A percentile compares a stretch with the other conserved stretches of the same genome.
Conservation (phyloP, 2,329 filamentous ascomycete genomes). For the Aspergillus fumigatus region DNA sequence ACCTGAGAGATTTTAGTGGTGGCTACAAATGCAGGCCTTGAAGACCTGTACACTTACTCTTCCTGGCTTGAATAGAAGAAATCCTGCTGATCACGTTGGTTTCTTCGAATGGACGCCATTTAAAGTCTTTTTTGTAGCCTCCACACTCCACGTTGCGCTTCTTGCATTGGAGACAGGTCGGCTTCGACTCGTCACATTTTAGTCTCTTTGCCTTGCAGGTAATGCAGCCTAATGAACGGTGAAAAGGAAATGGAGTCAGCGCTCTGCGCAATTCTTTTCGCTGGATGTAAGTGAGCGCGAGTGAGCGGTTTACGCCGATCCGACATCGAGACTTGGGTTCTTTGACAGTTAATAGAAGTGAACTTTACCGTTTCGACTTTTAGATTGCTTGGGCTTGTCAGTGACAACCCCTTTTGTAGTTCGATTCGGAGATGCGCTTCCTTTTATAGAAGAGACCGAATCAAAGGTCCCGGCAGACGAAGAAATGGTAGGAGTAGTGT, state of each 20-base stretch:
- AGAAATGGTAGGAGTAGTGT: conserved; percentile 25
- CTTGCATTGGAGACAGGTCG: conserved; percentile 62
- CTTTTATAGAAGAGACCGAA: conserved; percentile 23
- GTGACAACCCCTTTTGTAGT: conserved; percentile 6
- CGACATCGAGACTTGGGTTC: conserved; percentile 1
- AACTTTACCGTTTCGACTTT: conserved; percentile 67
- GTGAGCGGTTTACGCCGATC: neutral
- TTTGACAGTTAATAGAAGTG: conserved; percentile 6
- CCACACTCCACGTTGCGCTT: conserved; percentile 62
- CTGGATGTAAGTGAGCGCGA: neutral
- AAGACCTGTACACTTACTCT: conserved; percentile 32
- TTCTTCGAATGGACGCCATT: conserved; percentile 68
- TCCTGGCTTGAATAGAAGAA: conserved; percentile 41
- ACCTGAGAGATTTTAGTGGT: neutral
- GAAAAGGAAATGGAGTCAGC: conserved; percentile 25
- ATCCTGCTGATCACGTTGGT: conserved; percentile 46
- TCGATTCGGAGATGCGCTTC: conserved; percentile 13
- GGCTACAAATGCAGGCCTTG: neutral
- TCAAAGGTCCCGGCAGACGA: conserved; percentile 23
- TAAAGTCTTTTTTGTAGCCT: conserved; percentile 71
- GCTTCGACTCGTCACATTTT: conserved; percentile 71
- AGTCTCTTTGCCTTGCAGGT: conserved; percentile 70
- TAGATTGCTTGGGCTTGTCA: conserved; percentile 65
- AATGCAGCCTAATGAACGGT: conserved; percentile 54
- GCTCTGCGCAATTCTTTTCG: conserved; percentile 14